Conservation (phyloP, 805 yeast genomes). For the Teunomyces barrocoloradensis region DNA sequence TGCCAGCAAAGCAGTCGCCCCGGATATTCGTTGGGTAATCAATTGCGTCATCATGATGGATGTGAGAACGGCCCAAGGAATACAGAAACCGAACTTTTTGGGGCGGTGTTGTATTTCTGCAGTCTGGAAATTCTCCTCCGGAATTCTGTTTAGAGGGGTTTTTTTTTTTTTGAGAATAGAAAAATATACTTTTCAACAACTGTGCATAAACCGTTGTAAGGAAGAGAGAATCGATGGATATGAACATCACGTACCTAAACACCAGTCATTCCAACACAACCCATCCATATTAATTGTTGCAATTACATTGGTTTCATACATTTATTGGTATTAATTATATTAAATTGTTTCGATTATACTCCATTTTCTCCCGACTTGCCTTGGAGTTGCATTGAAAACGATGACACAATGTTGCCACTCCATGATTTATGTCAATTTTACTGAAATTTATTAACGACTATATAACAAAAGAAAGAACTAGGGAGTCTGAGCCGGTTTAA, state of each 20-base stretch:
- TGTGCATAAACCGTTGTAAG: not conserved
- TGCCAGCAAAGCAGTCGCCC: not conserved
- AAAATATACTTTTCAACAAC: not conserved
- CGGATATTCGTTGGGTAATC: not conserved
- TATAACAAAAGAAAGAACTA: not conserved
- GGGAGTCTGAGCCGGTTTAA: not conserved
- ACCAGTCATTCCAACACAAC: not conserved
- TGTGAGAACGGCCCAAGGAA: not conserved
- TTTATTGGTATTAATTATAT: not conserved
- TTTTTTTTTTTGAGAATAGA: not conserved
- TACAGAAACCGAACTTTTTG: not conserved
- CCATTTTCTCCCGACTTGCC: not conserved
- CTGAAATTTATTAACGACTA: not conserved
- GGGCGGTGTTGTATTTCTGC: conserved; percentile 1
- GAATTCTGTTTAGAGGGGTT: not conserved
- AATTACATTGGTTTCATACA: not conserved
- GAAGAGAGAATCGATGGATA: not conserved
- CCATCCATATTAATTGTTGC: not conserved
- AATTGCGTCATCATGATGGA: not conserved
- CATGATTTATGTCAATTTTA: not conserved
- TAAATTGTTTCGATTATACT: not conserved
- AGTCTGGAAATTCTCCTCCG: not conserved
- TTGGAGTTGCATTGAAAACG: not conserved
- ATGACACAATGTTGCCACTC: not conserved
- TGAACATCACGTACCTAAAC: not conserved